Conservation (phyloP, 2,329 filamentous ascomycete genomes). For the Aspergillus flavus region DNA sequence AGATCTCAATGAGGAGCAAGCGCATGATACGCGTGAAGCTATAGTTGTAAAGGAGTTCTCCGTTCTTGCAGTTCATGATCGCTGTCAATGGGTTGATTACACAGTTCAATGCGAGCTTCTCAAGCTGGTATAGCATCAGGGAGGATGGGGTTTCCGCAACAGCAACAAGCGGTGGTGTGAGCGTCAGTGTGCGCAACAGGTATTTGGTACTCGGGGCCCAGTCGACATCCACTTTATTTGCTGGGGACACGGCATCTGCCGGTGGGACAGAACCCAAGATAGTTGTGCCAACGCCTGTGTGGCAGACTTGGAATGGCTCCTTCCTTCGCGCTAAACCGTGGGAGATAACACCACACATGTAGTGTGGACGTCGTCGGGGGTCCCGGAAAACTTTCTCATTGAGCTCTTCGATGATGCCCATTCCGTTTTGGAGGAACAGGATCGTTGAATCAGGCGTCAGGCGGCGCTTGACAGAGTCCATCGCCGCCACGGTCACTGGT, state of each 20-base stretch:
- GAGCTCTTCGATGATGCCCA: constrained; percentile 80
- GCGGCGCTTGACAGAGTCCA: constrained; percentile 67
- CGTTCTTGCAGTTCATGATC: constrained; percentile 75
- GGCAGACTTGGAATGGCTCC: constrained; percentile 55
- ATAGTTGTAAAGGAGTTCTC: constrained; percentile 68
- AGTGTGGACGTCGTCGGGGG: constrained; percentile 66
- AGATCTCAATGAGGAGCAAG: constrained; percentile 73
- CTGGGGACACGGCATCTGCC: constrained; percentile 16
- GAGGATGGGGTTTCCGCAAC: constrained; percentile 60
- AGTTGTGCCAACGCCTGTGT: constrained; percentile 63
- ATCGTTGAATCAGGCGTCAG: constrained; percentile 71
- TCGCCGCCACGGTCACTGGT: constrained; percentile 64
- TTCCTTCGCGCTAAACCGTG: constrained; percentile 56
- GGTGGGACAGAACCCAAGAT: constrained; percentile 55
- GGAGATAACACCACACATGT: constrained; percentile 70
- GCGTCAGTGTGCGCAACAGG: constrained; percentile 65
- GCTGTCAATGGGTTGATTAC: constrained; percentile 82
- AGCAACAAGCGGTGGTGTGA: constrained; percentile 64
- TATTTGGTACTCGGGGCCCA: constrained; percentile 55
- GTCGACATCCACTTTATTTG: constrained; percentile 27
- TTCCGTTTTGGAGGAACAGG: constrained; percentile 76
- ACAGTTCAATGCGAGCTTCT: constrained; percentile 73
- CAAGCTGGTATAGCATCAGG: constrained; percentile 74
- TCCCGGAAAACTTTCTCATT: constrained; percentile 72
- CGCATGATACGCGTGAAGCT: constrained; percentile 68